phyloP scores from a whole-genome alignment of 176 grass and related monocot species.

The Echinochloa phyllopogon region DNA sequence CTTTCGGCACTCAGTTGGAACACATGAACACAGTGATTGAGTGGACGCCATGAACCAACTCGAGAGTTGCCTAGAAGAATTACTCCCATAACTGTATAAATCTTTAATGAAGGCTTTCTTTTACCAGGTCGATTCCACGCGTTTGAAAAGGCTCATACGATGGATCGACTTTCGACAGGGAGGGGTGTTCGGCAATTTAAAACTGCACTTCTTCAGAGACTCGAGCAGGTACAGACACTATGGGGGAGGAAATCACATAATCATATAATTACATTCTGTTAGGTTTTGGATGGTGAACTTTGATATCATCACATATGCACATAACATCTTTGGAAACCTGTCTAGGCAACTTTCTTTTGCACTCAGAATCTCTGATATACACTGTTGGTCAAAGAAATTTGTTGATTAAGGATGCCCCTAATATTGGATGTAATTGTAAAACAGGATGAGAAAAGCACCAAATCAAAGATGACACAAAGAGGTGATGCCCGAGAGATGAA shows the following conservation, averaged over 20 bases:
- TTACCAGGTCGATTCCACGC: constrained; percentile 90
- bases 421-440: constrained; percentile 42
- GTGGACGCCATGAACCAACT: constrained; percentile 10
- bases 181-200: constrained; percentile 94
- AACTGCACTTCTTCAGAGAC: constrained; percentile 84
- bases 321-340: constrained; percentile 16
- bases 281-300: constrained; percentile 19
- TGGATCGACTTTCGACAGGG: constrained; percentile 68
- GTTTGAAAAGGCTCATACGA: constrained; percentile 83
- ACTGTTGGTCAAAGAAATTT: constrained; percentile 8
- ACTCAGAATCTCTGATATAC: background rate
- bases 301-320: constrained; percentile 5
- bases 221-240: constrained; percentile 72
- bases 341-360: background rate
- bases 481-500: constrained; percentile 83
- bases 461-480: constrained; percentile 63
- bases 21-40: background rate
- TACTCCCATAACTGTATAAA: background rate
- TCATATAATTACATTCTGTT: constrained; percentile 26
- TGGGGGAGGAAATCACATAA: constrained; percentile 12
- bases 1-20: constrained; percentile 3
- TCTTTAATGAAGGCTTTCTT: constrained; percentile 11
- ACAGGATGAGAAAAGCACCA: constrained; percentile 75
- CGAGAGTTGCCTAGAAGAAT: constrained; percentile 15
- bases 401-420: constrained; percentile 26